These are phyloP conservation scores for Dryas octopetala DNA, from an alignment of 306 rosid species.

Conservation along the genomic window DNA sequence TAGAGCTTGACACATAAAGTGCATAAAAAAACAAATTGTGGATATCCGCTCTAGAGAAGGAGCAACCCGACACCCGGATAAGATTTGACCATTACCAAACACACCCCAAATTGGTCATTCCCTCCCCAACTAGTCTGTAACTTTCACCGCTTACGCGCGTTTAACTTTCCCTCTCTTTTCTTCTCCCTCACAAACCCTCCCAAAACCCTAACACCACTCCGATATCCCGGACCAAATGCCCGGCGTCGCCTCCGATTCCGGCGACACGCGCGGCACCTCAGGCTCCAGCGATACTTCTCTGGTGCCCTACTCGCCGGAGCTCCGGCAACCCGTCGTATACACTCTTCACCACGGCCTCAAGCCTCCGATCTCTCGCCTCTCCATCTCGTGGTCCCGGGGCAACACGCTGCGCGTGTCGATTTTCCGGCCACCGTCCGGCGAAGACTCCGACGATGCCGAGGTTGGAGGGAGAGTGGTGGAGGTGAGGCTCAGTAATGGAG, in stretches of 20 bases:
- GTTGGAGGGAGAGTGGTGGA: slow-evolving; percentile 68
- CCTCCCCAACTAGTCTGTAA: not conserved
- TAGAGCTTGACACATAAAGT: too few species aligned
- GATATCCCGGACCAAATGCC: slow-evolving; percentile 35
- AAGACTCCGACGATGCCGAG: slow-evolving; percentile 30
- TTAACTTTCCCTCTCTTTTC: not conserved
- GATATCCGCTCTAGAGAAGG: too few species aligned
- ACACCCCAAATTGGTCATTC: not conserved
- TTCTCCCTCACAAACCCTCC: slow-evolving; percentile 22
- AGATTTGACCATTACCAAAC: not conserved
- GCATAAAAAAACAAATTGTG: too few species aligned
- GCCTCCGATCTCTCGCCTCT: slow-evolving; percentile 64
- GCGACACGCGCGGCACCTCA: slow-evolving; percentile 11
- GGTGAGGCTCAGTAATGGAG: slow-evolving; percentile 61
- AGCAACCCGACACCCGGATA: not conserved
- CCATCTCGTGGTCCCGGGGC: slow-evolving; percentile 86
- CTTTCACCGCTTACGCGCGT: not conserved
- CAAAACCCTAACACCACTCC: slow-evolving; percentile 29
- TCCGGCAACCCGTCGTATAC: slow-evolving; percentile 34
- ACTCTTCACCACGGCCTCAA: slow-evolving; percentile 62
- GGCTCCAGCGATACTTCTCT: slow-evolving; percentile 34
- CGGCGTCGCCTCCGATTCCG: slow-evolving; percentile 37
- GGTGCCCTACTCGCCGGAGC: slow-evolving; percentile 45
- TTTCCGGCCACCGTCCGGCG: slow-evolving; percentile 28
- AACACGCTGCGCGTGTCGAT: slow-evolving; percentile 75